A percentile compares a stretch with the other conserved stretches of the same genome.
These are phyloP conservation scores for Asterella californica DNA, from an alignment of 225 moss, liverwort and hornwort species.

Conservation along the genomic window DNA sequence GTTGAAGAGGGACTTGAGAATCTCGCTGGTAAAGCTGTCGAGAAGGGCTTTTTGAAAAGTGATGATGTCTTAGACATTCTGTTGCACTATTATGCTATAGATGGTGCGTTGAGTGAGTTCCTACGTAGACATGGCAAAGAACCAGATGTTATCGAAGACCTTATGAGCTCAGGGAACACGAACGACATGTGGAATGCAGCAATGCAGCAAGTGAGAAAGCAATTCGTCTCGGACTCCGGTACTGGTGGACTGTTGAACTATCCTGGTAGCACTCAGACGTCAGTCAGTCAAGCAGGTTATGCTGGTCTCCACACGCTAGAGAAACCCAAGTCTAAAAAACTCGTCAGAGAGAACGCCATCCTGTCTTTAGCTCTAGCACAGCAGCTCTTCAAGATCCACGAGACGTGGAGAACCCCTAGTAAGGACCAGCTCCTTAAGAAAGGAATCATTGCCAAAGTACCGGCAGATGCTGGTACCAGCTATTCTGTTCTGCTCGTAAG, in stretches of 20 bases:
- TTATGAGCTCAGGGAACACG: slow-evolving; percentile 22
- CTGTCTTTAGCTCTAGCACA: slow-evolving; percentile 66
- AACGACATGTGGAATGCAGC: slow-evolving; percentile 63
- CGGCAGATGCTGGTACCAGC: slow-evolving; percentile 74
- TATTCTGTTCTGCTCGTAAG: slow-evolving; percentile 70
- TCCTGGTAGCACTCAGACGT: background rate
- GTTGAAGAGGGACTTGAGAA: slow-evolving; percentile 70
- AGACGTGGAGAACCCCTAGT: slow-evolving; percentile 55
- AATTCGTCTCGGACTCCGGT: slow-evolving; percentile 3
- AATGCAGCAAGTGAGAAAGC: slow-evolving; percentile 34
- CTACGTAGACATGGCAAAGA: slow-evolving; percentile 29
- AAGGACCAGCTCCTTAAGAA: slow-evolving; percentile 38
- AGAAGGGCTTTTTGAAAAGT: slow-evolving; percentile 55
- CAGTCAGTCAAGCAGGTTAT: background rate
- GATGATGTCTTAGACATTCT: slow-evolving; percentile 56
- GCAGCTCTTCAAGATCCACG: slow-evolving; percentile 71
- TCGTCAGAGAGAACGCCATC: slow-evolving; percentile 54
- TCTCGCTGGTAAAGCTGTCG: slow-evolving; percentile 65
- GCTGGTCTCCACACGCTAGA: background rate
- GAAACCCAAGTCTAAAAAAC: slow-evolving; percentile 13
- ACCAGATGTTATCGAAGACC: background rate
- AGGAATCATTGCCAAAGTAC: slow-evolving; percentile 53
- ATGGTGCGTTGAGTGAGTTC: slow-evolving; percentile 66
- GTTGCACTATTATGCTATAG: slow-evolving; percentile 61
- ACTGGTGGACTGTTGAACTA: background rate